Evolutionary conservation across 371 early-diverging fungal genomes (phyloP).

Genomic region (Ordospora pajunii): DNA sequence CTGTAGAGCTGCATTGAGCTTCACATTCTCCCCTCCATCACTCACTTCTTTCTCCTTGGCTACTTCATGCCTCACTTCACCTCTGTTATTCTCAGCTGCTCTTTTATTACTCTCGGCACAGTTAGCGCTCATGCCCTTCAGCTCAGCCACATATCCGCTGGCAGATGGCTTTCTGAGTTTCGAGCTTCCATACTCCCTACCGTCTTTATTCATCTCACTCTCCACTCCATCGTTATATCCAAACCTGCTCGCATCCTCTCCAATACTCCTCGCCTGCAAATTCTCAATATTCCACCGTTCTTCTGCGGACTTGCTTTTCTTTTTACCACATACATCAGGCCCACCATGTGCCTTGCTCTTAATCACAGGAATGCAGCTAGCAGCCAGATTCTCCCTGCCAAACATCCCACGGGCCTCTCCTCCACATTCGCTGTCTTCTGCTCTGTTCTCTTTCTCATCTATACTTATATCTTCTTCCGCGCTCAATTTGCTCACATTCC

Average conservation of each 20-base stretch:
- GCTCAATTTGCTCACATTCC: neutral
- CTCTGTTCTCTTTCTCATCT: neutral
- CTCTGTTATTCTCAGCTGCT: no score
- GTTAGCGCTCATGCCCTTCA: no score
- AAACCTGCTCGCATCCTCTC: neutral
- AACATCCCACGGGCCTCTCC: neutral
- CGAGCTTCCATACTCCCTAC: no score
- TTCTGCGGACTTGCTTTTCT: no score
- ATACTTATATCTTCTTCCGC: no score
- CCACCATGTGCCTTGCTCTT: neutral
- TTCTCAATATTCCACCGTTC: no score
- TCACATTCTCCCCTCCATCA: neutral
- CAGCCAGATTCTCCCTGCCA: neutral
- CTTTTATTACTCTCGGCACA: neutral
- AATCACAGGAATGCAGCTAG: neutral
- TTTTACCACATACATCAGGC: neutral
- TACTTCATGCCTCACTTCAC: no score
- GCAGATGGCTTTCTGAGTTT: neutral
- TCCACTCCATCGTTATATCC: neutral
- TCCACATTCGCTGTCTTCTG: neutral
- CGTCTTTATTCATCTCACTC: no score
- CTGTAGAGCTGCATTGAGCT: constrained; percentile 7
- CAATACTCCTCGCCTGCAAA: no score
- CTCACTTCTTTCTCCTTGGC: no score
- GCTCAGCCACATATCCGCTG: neutral